Base-by-base conservation (phyloP, 768 basidiomycete species). In the Agrocybe pediades region DNA sequence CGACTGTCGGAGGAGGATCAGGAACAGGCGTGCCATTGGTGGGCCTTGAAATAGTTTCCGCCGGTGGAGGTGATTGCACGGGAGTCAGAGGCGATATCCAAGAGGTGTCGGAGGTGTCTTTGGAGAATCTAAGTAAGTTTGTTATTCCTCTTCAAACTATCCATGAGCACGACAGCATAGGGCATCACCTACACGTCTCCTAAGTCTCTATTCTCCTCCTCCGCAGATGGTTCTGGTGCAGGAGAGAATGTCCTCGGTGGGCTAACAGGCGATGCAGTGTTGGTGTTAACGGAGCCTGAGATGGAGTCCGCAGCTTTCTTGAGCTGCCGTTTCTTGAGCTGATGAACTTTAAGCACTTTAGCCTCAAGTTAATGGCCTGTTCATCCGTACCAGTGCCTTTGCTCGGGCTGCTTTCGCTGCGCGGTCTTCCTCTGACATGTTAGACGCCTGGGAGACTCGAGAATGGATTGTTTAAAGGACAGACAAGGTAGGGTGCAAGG, bases 291-390 rank as follows among this genome's bases (percentile, higher is more conserved):
- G 40, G 65, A 54, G 58, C 65, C 50, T 43, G 65, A 51, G 45
- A 68, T 60, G 42, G 69, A 67, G 47, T 76, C 82, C 43, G 74
- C 75, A 36, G 76, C 75, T 68, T 89, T 90, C 73, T 88, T 83
- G 62, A 85, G 86, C 59, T 88, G 88, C 54, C 87, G 81, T 71
- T 89, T 90, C 78, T 92, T 90, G 67, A 92, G 79, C 90, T 92
- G 50, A 40, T 48, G 26, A 5, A 49, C 30, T 46, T 55, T 49
- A 27, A 62, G 44, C 42, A 30, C 39, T 40, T 53, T 21, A 50
- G 41, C 48, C 26, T 41, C 43, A 21, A 39, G 40, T 46, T 19
- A 52, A 53, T 33, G 41, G 46, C 20, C 45, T 16, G 40, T 27
- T 39, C 56, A 80, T 53, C 33, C 51, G 29, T 67, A 92, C 92